These are phyloP conservation scores for Pelargonium citronellum DNA, from an alignment of 441 rosid species.

Conservation along the genomic window DNA sequence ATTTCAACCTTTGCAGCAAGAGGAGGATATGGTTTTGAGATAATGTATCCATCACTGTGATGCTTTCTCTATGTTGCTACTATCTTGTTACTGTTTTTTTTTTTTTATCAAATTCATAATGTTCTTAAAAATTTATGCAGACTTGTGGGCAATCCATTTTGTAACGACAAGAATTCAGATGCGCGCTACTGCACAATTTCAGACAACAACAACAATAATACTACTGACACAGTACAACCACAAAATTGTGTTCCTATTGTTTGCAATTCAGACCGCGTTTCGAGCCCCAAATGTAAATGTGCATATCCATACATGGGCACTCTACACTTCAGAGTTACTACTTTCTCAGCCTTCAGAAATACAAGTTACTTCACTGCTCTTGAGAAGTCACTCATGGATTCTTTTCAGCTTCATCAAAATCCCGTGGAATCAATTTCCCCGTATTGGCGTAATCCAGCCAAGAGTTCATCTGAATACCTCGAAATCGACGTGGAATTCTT, in stretches of 20 bases:
- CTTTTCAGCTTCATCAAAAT: constrained; percentile 25
- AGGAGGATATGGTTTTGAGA: too few relatives aligned
- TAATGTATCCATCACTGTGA: too few relatives aligned
- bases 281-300: constrained; percentile 51
- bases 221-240: constrained; percentile 29
- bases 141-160: constrained; percentile 54
- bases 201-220: background rate
- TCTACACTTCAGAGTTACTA: constrained; percentile 52
- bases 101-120: background rate
- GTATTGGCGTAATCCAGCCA: constrained; percentile 38
- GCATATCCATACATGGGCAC: constrained; percentile 52
- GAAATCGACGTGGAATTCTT: constrained; percentile 39
- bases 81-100: too few relatives aligned
- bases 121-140: constrained; percentile 27
- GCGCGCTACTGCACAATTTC: constrained; percentile 32
- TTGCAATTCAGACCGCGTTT: constrained; percentile 31
- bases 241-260: constrained; percentile 28
- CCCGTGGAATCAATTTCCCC: constrained; percentile 52
- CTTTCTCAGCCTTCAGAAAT: constrained; percentile 48
- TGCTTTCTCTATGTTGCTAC: too few relatives aligned
- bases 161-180: constrained; percentile 30
- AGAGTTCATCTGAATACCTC: constrained; percentile 32
- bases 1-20: too few relatives aligned
- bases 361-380: constrained; percentile 27
- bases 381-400: constrained; percentile 14